Conservation (phyloP, 2,329 filamentous ascomycete species). For the Scedosporium aurantiacum region DNA sequence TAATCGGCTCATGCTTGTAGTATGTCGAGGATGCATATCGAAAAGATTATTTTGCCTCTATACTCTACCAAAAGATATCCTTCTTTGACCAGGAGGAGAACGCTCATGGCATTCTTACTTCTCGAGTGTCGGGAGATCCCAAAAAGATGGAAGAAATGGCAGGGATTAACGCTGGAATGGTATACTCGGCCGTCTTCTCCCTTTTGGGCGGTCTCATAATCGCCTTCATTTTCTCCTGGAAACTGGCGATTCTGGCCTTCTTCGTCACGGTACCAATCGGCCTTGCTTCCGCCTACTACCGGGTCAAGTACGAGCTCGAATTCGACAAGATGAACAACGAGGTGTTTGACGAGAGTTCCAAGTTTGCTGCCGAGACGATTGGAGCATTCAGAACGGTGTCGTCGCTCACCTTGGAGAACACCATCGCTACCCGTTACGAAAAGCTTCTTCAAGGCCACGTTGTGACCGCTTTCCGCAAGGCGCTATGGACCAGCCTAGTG, state of each 20-base stretch:
- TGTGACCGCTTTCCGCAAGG: constrained; percentile 45
- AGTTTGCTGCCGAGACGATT: constrained; percentile 65
- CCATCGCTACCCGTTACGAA: constrained; percentile 51
- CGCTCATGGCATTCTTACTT: constrained; percentile 48
- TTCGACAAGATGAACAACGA: constrained; percentile 58
- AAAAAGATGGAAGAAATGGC: constrained; percentile 52
- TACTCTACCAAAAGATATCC: constrained; percentile 46
- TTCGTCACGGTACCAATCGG: constrained; percentile 47
- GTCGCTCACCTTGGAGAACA: constrained; percentile 57
- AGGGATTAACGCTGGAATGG: constrained; percentile 52
- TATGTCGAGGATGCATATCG: constrained; percentile 43
- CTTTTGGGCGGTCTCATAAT: constrained; percentile 55
- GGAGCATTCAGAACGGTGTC: constrained; percentile 63
- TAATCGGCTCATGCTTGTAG: neutral
- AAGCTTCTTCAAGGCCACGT: constrained; percentile 49
- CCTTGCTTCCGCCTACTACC: constrained; percentile 35
- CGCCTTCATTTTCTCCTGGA: constrained; percentile 66
- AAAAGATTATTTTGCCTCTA: constrained; percentile 48
- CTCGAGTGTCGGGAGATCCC: constrained; percentile 44
- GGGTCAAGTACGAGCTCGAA: constrained; percentile 48
- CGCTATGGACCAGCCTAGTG: constrained; percentile 50
- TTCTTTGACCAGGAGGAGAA: constrained; percentile 53
- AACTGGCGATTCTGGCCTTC: constrained; percentile 56
- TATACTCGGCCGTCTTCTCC: constrained; percentile 48
- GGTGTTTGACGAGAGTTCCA: constrained; percentile 60